Percentiles rank a stretch among this genome's conserved stretches.
These are phyloP conservation scores for Aurinia saxatilis DNA, from an alignment of 345 rosid species.

Conservation along the genomic window DNA sequence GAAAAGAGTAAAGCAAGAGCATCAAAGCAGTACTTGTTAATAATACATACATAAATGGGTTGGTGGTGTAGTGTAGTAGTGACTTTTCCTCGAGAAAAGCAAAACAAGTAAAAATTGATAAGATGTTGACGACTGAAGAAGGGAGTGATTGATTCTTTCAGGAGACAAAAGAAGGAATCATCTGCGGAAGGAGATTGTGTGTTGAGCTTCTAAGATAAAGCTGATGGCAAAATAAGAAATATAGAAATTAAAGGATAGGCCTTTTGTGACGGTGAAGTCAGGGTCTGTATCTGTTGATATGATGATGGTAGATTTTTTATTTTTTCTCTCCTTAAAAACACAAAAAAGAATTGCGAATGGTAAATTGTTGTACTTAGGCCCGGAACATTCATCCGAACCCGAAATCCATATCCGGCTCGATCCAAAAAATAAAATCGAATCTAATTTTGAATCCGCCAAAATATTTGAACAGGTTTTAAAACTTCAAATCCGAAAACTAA, in stretches of 20 bases:
- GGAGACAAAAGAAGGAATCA: slow-evolving; percentile 23
- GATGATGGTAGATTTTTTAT: slow-evolving; percentile 9
- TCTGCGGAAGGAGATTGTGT: slow-evolving; percentile 5
- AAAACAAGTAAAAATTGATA: background rate
- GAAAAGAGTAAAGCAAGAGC: slow-evolving; percentile 29
- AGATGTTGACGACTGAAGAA: slow-evolving; percentile 26
- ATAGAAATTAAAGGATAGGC: slow-evolving; percentile 9
- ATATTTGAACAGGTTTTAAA: too few species aligned
- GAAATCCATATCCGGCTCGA: too few species aligned
- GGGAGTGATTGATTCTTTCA: slow-evolving; percentile 23
- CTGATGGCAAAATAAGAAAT: slow-evolving; percentile 2
- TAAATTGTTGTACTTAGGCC: too few species aligned
- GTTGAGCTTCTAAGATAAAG: slow-evolving; percentile 9
- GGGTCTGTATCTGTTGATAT: slow-evolving; percentile 3
- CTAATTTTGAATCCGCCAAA: too few species aligned
- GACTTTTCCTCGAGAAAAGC: too few species aligned
- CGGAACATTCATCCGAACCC: too few species aligned
- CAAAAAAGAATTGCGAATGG: too few species aligned
- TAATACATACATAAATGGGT: too few species aligned
- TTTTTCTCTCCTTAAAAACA: too few species aligned
- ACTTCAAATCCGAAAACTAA: too few species aligned
- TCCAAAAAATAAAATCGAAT: too few species aligned
- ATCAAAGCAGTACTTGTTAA: background rate
- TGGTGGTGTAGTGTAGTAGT: too few species aligned
- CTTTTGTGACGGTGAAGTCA: slow-evolving; percentile 33